Evolutionary conservation across 352 stramenopile genomes (phyloP).

Genomic region (Phytophthora kernoviae): DNA sequence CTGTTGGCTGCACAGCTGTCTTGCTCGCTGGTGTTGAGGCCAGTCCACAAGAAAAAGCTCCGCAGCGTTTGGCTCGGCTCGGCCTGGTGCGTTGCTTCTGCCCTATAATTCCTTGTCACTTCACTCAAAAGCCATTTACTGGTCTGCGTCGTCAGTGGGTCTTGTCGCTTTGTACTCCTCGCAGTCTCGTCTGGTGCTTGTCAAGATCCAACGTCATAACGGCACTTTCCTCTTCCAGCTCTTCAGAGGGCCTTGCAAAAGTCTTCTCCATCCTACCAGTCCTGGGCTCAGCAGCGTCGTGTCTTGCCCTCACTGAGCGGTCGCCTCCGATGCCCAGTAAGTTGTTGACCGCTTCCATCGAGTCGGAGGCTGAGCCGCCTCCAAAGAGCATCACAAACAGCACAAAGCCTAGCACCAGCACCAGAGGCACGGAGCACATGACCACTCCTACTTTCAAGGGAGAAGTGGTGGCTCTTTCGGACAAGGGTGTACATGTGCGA

Average conservation of each 20-base stretch:
- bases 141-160: slow-evolving; percentile 15
- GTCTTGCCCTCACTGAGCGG: slow-evolving; percentile 9
- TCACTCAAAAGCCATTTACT: slow-evolving; percentile 9
- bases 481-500: slow-evolving; percentile 42
- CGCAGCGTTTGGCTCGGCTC: slow-evolving; percentile 2
- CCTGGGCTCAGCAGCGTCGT: slow-evolving; percentile 10
- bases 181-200: slow-evolving; percentile 18
- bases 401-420: slow-evolving; percentile 62
- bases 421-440: slow-evolving; percentile 75
- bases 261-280: slow-evolving; percentile 17
- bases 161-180: slow-evolving; percentile 19
- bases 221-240: slow-evolving; percentile 17
- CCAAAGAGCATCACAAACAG: slow-evolving; percentile 60
- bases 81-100: slow-evolving; percentile 9
- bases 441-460: slow-evolving; percentile 59
- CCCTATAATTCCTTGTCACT: slow-evolving; percentile 15
- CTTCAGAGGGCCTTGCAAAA: slow-evolving; percentile 12
- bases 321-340: slow-evolving; percentile 15
- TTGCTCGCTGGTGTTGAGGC: slow-evolving; percentile 13
- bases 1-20: not conserved
- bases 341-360: slow-evolving; percentile 25
- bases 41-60: slow-evolving; percentile 3
- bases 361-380: slow-evolving; percentile 14
- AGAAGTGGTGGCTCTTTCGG: slow-evolving; percentile 47
- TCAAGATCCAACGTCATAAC: slow-evolving; percentile 26